phyloP scores from a whole-genome alignment of 257 asterid genomes.

The Penstemon davidsonii region DNA sequence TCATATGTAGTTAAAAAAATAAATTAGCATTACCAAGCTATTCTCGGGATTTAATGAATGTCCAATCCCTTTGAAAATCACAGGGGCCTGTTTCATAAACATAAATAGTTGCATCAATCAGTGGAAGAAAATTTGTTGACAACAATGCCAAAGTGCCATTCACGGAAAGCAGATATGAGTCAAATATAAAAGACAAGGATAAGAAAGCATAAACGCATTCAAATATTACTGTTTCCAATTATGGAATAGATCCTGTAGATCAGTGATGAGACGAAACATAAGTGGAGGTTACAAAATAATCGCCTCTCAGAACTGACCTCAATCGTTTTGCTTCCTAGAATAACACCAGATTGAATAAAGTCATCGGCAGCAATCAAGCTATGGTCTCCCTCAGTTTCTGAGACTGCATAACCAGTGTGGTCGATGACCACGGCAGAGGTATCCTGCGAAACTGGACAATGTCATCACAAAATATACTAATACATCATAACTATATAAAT shows the following conservation, averaged over 20 bases:
- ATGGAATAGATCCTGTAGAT: not conserved
- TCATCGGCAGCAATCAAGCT: constrained; percentile 65
- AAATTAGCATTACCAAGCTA: constrained; percentile 52
- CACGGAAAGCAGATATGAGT: not conserved
- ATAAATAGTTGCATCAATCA: constrained; percentile 7
- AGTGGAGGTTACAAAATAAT: not conserved
- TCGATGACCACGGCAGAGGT: constrained; percentile 68
- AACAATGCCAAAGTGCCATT: constrained; percentile 4
- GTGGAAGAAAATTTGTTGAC: not conserved
- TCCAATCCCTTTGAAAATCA: constrained; percentile 72
- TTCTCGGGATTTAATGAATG: constrained; percentile 66
- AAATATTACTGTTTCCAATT: not conserved
- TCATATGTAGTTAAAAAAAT: constrained; percentile 11
- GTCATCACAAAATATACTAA: not conserved
- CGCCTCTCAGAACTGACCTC: constrained; percentile 47
- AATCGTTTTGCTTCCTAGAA: constrained; percentile 59
- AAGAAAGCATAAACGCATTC: not conserved
- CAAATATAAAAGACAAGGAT: not conserved
- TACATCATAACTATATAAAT: constrained; percentile 10
- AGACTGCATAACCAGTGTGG: constrained; percentile 68
- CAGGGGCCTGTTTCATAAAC: constrained; percentile 59
- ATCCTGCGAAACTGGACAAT: constrained; percentile 45
- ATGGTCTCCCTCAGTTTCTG: constrained; percentile 72
- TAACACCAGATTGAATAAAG: constrained; percentile 60
- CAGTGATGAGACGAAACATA: not conserved